A percentile compares a stretch with the other conserved stretches of the same genome.
phyloP scores from a whole-genome alignment of 768 basidiomycete species.

The Tulasnella calospora region DNA sequence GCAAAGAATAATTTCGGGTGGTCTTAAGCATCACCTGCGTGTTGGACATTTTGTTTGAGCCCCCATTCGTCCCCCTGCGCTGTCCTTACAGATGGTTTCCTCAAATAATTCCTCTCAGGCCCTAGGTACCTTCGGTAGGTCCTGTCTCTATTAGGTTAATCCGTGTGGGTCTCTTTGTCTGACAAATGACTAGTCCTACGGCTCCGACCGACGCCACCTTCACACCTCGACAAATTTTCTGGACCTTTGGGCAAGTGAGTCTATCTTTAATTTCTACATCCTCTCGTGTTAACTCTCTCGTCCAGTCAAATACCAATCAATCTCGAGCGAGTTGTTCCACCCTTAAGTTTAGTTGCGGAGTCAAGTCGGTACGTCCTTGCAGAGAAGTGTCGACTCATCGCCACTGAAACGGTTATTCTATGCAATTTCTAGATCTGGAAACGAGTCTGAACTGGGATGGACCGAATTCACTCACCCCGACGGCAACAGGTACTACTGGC shows the following conservation, averaged over 20 bases:
- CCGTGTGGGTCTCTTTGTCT: no score
- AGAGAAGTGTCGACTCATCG: not conserved
- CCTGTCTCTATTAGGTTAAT: no score
- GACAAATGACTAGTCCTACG: not conserved
- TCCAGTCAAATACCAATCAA: not conserved
- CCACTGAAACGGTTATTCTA: not conserved
- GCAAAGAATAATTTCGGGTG: no score
- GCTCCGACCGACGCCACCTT: not conserved
- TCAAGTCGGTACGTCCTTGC: not conserved
- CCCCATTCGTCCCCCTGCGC: no score
- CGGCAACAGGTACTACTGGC: not conserved
- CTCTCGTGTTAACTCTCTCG: not conserved
- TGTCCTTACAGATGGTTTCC: no score
- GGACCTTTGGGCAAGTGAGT: not conserved
- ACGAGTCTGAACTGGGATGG: not conserved
- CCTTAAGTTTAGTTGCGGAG: not conserved
- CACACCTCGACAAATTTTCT: not conserved
- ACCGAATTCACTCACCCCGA: not conserved
- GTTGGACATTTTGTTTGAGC: no score
- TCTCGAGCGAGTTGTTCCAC: not conserved
- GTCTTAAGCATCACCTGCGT: no score
- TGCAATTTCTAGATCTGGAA: not conserved
- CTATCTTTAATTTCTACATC: not conserved
- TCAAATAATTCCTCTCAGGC: no score
- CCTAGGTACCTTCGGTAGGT: no score